phyloP scores from a whole-genome alignment of 1,284 basidiomycete genomes.

The Tausonia pullulans region DNA sequence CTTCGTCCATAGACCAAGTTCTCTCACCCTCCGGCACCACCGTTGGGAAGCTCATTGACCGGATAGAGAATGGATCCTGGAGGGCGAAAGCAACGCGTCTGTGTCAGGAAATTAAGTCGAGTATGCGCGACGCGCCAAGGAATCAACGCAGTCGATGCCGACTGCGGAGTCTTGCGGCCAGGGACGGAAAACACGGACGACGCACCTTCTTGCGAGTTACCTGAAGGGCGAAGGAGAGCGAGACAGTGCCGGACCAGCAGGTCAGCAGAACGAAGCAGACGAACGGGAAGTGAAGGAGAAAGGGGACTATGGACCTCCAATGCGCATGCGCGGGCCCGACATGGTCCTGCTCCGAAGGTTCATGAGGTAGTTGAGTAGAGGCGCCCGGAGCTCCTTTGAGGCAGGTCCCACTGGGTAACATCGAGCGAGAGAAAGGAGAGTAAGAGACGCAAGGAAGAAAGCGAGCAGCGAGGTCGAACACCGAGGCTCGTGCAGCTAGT shows the following conservation, averaged over 20 bases:
- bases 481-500: background rate
- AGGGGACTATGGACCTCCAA: slow-evolving; percentile 36
- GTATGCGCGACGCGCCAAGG: too few species aligned
- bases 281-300: too few species aligned
- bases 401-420: slow-evolving; percentile 1
- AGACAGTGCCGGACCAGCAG: too few species aligned
- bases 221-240: slow-evolving; percentile 23
- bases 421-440: background rate
- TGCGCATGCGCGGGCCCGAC: slow-evolving; percentile 50
- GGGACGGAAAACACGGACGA: slow-evolving; percentile 28
- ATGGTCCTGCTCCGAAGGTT: slow-evolving; percentile 46
- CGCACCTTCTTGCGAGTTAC: slow-evolving; percentile 61
- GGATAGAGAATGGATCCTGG: slow-evolving; percentile 1
- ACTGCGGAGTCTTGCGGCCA: slow-evolving; percentile 37
- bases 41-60: slow-evolving; percentile 1
- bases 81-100: background rate
- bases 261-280: too few species aligned
- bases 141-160: too few species aligned
- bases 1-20: background rate
- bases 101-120: too few species aligned
- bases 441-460: background rate
- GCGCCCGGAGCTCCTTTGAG: slow-evolving; percentile 26
- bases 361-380: slow-evolving; percentile 63
- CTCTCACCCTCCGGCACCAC: slow-evolving; percentile 8
- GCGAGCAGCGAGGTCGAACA: background rate